These are phyloP conservation scores for Leishmania major DNA, from an alignment of 208 protist genomes.

Conservation along the genomic window DNA sequence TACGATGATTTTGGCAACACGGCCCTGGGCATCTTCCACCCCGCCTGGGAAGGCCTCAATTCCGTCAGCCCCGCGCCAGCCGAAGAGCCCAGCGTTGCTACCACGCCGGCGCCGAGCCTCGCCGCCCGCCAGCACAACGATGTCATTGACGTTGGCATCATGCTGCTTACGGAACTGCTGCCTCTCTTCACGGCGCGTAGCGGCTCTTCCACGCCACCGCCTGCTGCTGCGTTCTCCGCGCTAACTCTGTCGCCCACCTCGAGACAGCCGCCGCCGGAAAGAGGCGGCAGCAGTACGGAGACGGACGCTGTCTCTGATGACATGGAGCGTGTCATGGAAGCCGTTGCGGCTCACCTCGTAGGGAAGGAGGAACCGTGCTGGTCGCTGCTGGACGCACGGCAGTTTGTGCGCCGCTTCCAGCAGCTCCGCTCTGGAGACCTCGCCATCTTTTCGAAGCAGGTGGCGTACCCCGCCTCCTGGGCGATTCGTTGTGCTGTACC, in stretches of 20 bases:
- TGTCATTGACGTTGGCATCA: constrained; percentile 39
- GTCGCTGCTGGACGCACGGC: constrained; percentile 55
- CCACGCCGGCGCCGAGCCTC: constrained; percentile 11
- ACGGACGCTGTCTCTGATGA: constrained; percentile 22
- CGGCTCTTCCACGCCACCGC: constrained; percentile 1
- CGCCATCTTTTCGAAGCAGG: constrained; percentile 50
- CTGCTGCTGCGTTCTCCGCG: not conserved
- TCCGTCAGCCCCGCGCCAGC: not conserved
- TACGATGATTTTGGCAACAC: constrained; percentile 83
- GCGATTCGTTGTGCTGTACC: constrained; percentile 31
- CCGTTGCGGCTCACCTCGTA: constrained; percentile 62
- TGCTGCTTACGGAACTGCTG: constrained; percentile 33
- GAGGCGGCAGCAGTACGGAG: not conserved
- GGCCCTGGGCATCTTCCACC: constrained; percentile 57
- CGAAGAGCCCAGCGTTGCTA: not conserved
- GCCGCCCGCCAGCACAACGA: constrained; percentile 30
- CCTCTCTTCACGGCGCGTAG: constrained; percentile 9
- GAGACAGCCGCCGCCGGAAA: constrained; percentile 4
- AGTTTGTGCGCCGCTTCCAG: constrained; percentile 63
- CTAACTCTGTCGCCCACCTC: constrained; percentile 12
- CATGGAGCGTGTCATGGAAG: constrained; percentile 42
- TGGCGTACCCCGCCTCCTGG: constrained; percentile 53
- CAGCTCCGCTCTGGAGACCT: constrained; percentile 40
- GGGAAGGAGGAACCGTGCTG: constrained; percentile 61
- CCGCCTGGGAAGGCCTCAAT: constrained; percentile 19